phyloP scores from a whole-genome alignment of 2,329 filamentous ascomycete species.

The Scedosporium aurantiacum region DNA sequence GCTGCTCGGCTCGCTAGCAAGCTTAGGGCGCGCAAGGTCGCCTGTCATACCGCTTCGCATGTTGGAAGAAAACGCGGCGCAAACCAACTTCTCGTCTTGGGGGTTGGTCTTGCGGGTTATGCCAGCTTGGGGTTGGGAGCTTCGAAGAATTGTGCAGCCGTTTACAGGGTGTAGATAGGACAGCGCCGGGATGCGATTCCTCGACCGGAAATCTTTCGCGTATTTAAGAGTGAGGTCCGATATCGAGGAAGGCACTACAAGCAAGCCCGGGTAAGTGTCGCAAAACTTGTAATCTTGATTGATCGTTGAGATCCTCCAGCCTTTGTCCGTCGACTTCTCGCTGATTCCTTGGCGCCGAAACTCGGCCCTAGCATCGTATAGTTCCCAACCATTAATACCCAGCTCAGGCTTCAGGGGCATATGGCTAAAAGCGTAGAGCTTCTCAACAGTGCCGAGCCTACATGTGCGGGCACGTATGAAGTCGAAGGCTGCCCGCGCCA shows the following conservation, averaged over 20 bases:
- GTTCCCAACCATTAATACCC: constrained; percentile 64
- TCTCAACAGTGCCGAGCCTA: constrained; percentile 72
- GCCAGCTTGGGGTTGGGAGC: constrained; percentile 83
- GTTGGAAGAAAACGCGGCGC: constrained; percentile 79
- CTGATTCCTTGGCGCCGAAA: constrained; percentile 82
- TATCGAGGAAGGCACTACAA: constrained; percentile 78
- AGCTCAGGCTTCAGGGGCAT: constrained; percentile 63
- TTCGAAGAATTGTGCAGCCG: constrained; percentile 91
- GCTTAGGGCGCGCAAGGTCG: constrained; percentile 13
- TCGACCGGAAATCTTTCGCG: constrained; percentile 77
- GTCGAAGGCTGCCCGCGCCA: constrained; percentile 78
- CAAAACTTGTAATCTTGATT: constrained; percentile 87
- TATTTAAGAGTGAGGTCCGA: constrained; percentile 98
- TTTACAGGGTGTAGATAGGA: constrained; percentile 95
- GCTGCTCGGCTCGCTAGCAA: background rate
- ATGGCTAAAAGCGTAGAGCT: constrained; percentile 84
- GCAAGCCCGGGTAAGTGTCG: constrained; percentile 76
- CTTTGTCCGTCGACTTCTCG: constrained; percentile 62
- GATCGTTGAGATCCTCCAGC: constrained; percentile 84
- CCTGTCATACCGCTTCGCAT: constrained; percentile 19
- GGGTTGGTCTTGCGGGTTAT: constrained; percentile 81
- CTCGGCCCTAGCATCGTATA: constrained; percentile 80
- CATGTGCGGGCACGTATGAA: constrained; percentile 73
- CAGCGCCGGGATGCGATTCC: constrained; percentile 75
- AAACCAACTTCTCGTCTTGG: constrained; percentile 88